Evolutionary conservation across 1,139 yeast species (phyloP), one percentile per base, ranked within the genome.

Genomic region (Pneumocystis wakefieldiae): DNA sequence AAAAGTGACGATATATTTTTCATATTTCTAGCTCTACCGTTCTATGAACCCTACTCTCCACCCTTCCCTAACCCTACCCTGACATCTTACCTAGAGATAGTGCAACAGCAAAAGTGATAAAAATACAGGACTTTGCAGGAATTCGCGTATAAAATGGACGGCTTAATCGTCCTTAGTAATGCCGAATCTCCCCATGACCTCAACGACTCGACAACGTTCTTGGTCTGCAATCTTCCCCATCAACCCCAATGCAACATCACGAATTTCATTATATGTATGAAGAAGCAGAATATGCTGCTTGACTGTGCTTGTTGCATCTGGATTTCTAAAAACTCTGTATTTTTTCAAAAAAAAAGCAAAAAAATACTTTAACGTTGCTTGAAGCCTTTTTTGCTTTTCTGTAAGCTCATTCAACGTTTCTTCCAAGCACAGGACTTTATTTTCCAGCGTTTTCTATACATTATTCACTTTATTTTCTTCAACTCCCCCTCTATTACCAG

Each of bases 171-270:
- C 65, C 74, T 8, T 78, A 79, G 37, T 73, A 59, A 65, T 61
- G 12, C 69, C 72, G 73, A 75, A 73, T 62, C 75, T 76, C n/a
- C 68, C 66, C 66, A 81, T 69, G 29, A 80, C 76, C 64, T 78
- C 80, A 12, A 75, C 71, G 24, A 80, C 74, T 62, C 77, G 72
- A 28, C 78, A 72, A 61, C 77, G 73, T 63, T 80, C 73, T 66
- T 78, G 81, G 65, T 79, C 81, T 1, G 83, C 83, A 61, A 81
- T 80, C 75, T 78, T 73, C 29, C 78, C 74, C 28, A 81, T 77
- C 65, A 81, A 71, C 7, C 77, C 78, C 67, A 79, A 70, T 0
- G 83, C 83, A 19, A 78, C 75, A 68, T 80, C 84, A 66, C 78
- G 77, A 62, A 81, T 71, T 64, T 80, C 83, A 67, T 81, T 78